Evolutionary conservation across 192 early-diverging fungal species (phyloP).

Genomic region (Radiomyces spectabilis): DNA sequence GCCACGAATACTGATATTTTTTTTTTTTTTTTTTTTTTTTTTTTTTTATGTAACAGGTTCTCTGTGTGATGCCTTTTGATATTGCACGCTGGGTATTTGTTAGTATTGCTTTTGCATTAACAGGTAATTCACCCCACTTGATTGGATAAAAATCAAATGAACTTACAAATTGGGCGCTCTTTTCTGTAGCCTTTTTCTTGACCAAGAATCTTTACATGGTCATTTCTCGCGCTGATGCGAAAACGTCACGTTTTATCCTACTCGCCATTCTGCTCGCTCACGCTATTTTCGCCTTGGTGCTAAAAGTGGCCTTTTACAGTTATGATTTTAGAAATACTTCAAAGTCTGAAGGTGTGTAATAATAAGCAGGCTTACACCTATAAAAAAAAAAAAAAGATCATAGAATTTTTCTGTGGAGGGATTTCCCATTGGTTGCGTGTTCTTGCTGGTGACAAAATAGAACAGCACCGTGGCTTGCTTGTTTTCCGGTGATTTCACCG

Average conservation of each 20-base stretch:
- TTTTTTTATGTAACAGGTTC: slow-evolving; percentile 37
- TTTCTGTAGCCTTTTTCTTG: slow-evolving; percentile 33
- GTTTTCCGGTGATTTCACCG: too few relatives aligned
- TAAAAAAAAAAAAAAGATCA: too few relatives aligned
- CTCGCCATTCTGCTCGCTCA: slow-evolving; percentile 60
- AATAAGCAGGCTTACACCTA: too few relatives aligned
- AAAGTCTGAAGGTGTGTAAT: too few relatives aligned
- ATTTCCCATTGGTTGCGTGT: too few relatives aligned
- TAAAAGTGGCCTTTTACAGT: slow-evolving; percentile 85
- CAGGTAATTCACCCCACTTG: slow-evolving; percentile 40
- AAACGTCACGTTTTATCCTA: slow-evolving; percentile 60
- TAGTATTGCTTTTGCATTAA: slow-evolving; percentile 62
- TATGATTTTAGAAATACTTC: too few relatives aligned
- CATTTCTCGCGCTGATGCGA: slow-evolving; percentile 61
- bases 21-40: slow-evolving; percentile 2
- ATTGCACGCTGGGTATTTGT: slow-evolving; percentile 80
- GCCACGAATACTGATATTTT: neutral
- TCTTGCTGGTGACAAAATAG: too few relatives aligned
- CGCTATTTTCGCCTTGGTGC: slow-evolving; percentile 60
- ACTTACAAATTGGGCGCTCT: neutral
- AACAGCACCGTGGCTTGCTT: too few relatives aligned
- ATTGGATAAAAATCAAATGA: slow-evolving; percentile 19
- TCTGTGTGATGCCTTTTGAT: slow-evolving; percentile 79
- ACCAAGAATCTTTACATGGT: slow-evolving; percentile 53
- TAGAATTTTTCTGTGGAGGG: too few relatives aligned